Conservation (phyloP, 106 monocot species). For the Amphibolis antarctica region DNA sequence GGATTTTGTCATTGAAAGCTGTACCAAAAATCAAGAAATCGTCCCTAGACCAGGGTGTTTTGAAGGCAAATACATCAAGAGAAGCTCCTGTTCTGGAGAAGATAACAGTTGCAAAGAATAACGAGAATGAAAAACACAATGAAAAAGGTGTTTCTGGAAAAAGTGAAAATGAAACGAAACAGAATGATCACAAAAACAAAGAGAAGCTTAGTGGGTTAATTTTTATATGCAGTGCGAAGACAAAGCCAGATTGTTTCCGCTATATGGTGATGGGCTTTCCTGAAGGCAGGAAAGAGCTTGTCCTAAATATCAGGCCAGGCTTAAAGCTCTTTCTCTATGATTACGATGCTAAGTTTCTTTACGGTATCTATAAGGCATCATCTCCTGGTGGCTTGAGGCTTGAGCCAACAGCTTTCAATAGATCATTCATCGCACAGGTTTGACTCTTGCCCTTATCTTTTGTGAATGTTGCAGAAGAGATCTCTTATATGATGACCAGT, state of each 20-base stretch:
- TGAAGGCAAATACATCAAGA: slow-evolving; percentile 3
- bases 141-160: background rate
- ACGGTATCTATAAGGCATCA: slow-evolving; percentile 33
- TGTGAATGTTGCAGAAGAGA: background rate
- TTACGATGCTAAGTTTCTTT: slow-evolving; percentile 27
- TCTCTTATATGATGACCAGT: no score
- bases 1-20: slow-evolving; percentile 12
- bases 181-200: background rate
- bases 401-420: slow-evolving; percentile 33
- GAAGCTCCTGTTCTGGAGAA: background rate
- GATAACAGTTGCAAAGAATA: background rate
- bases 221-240: slow-evolving; percentile 29
- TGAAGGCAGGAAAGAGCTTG: slow-evolving; percentile 25
- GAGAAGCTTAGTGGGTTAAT: slow-evolving; percentile 25
- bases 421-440: slow-evolving; percentile 31
- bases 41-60: background rate
- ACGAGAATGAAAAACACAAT: background rate
- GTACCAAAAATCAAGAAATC: slow-evolving; percentile 7
- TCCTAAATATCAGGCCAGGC: slow-evolving; percentile 17
- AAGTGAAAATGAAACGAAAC: slow-evolving; percentile 3
- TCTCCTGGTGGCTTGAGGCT: slow-evolving; percentile 38
- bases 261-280: slow-evolving; percentile 36
- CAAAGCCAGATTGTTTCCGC: slow-evolving; percentile 30
- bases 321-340: slow-evolving; percentile 34
- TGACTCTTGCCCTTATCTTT: slow-evolving; percentile 4